Evolutionary conservation across 2,329 filamentous ascomycete species (phyloP).

Genomic region (Neofusicoccum kwambonambiense): DNA sequence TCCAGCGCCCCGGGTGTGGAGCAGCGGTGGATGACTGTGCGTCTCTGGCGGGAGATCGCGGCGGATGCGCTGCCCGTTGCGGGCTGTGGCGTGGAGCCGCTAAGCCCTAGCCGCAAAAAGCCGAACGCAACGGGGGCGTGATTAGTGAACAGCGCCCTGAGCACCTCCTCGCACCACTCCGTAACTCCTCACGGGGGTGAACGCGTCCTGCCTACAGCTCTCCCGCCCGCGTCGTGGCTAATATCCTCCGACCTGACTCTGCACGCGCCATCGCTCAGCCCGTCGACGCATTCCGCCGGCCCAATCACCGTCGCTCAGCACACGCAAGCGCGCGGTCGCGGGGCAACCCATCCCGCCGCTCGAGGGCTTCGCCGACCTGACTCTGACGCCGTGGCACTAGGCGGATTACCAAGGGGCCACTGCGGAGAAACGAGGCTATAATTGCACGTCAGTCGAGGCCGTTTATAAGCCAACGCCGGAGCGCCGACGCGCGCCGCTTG

Average conservation of each 20-base stretch:
- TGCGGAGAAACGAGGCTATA: neutral
- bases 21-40: too few relatives aligned
- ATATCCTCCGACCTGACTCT: neutral
- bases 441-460: neutral
- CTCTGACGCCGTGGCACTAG: constrained; percentile 1
- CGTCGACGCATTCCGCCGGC: neutral
- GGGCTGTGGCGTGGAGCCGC: neutral
- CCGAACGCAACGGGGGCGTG: neutral
- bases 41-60: neutral
- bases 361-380: neutral
- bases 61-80: neutral
- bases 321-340: neutral
- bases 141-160: constrained; percentile 10
- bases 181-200: constrained; percentile 8
- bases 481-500: constrained; percentile 2
- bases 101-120: constrained; percentile 4
- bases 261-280: constrained; percentile 4
- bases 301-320: neutral
- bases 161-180: constrained; percentile 8
- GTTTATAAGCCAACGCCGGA: constrained; percentile 7
- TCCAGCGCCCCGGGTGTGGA: neutral
- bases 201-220: neutral
- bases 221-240: neutral
- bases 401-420: constrained; percentile 3
- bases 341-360: neutral